Conservation (phyloP, 1,284 basidiomycete species). For the Neotropicomus parvogracilis region DNA sequence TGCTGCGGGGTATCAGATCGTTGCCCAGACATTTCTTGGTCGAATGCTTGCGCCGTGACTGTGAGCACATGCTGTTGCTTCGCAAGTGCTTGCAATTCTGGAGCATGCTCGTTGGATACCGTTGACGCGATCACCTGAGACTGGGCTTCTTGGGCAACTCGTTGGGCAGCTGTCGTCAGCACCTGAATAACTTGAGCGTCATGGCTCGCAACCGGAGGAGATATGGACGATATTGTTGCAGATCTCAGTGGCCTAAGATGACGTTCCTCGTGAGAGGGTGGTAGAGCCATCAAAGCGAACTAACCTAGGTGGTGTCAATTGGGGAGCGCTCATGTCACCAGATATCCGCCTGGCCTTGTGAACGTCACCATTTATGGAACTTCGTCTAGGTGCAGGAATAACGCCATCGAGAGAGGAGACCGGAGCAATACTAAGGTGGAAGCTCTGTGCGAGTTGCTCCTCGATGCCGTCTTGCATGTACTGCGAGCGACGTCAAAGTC, state of each 20-base stretch:
- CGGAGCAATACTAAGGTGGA: constrained; percentile 70
- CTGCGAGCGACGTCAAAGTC: constrained; percentile 37
- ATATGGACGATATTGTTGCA: constrained; percentile 19
- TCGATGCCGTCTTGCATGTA: constrained; percentile 71
- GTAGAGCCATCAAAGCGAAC: constrained; percentile 13
- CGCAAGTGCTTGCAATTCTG: constrained; percentile 61
- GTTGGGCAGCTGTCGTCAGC: constrained; percentile 67
- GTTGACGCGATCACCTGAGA: constrained; percentile 57
- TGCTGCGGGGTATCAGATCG: constrained; percentile 44
- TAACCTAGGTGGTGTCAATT: constrained; percentile 38
- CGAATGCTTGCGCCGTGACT: constrained; percentile 71
- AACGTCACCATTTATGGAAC: constrained; percentile 56
- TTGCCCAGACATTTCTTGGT: constrained; percentile 58
- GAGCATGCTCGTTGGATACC: constrained; percentile 41
- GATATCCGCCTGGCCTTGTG: constrained; percentile 52
- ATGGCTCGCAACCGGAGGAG: constrained; percentile 34
- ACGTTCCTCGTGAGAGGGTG: constrained; percentile 6
- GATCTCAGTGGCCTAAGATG: constrained; percentile 29
- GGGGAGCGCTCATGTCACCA: constrained; percentile 52
- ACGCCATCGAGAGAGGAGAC: constrained; percentile 61
- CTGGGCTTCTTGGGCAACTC: constrained; percentile 69
- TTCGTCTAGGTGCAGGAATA: constrained; percentile 54
- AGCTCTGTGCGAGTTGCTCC: constrained; percentile 60
- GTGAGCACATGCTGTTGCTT: constrained; percentile 79
- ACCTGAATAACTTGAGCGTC: constrained; percentile 71